Evolutionary conservation across 2,329 filamentous ascomycete genomes (phyloP), one percentile per base, ranked within the genome.

Genomic region (Alternaria postmessia): DNA sequence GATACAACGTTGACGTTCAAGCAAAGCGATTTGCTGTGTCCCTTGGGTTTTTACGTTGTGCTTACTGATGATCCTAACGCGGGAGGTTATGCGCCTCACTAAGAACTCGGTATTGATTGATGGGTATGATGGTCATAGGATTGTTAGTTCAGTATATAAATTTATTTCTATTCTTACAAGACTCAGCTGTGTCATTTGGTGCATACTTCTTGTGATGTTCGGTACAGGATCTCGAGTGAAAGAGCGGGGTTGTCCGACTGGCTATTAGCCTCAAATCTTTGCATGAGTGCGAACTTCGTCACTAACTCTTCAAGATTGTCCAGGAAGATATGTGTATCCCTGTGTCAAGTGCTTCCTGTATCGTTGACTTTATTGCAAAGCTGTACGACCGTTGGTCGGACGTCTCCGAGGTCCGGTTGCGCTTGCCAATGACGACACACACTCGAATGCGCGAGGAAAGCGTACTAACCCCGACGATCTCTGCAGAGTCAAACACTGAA

Each of bases 11-110:
- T 71, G 28, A 39, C 61, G 28, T 73, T 70, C 34, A 64, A 63
- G 57, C 69, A 73, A 61, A 70, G 64, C 34, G 47, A 67, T 30
- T 22, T 47, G 26, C n/a, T 38, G 7, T 73, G 69, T 53, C 69
- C 71, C n/a, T 9, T 71, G 38, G 71, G 71, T 1, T 72, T 73
- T 41, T 73, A 68, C 48, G 68, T 73, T 43, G 56, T 72, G 6
- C 56, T 72, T 12, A 74, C 67, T 16, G 68, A 72, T 57, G 64
- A 64, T 48, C 63, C 64, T 34, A 61, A 58, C n/a, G 57, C 51
- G 18, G 46, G 30, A 24, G 46, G 32, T 8, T 49, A 49, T 38
- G 46, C 46, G 18, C 46, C 46, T 36, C 14, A 49, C 20, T 24
- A 38, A 12, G 6, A 3, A 3, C n/a, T 11, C 16, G 32, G 32